phyloP scores from a whole-genome alignment of 2,329 filamentous ascomycete species.

The Aspergillus novofumigatus region DNA sequence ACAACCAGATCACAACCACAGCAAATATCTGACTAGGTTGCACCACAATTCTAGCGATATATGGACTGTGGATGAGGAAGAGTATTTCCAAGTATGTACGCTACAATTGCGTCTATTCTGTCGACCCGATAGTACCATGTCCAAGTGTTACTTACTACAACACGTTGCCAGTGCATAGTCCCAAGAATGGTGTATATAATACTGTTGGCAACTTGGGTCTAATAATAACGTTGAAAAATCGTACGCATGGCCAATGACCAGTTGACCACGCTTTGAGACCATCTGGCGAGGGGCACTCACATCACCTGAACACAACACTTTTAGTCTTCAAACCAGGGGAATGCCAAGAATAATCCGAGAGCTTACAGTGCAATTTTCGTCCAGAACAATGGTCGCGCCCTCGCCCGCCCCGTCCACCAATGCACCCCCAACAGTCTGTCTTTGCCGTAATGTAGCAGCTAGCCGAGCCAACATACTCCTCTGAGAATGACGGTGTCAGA shows the following conservation, averaged over 20 bases:
- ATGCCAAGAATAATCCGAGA: not conserved
- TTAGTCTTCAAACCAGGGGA: not conserved
- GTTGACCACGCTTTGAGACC: not conserved
- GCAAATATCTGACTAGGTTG: no score
- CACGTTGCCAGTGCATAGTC: not conserved
- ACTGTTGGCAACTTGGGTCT: not conserved
- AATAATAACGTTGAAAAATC: not conserved
- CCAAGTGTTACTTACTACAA: not conserved
- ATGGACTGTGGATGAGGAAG: not conserved
- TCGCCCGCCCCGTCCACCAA: constrained; percentile 26
- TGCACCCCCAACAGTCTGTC: constrained; percentile 27
- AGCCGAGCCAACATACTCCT: constrained; percentile 46
- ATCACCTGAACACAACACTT: constrained; percentile 23
- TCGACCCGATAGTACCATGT: not conserved
- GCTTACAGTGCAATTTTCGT: constrained; percentile 45
- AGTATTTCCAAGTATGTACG: no score
- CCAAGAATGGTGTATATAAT: not conserved
- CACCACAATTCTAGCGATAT: not conserved
- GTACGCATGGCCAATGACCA: not conserved
- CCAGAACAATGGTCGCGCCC: constrained; percentile 34
- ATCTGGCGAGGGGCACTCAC: constrained; percentile 15
- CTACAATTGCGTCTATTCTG: not conserved
- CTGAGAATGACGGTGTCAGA: constrained; percentile 25
- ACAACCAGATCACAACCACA: no score
- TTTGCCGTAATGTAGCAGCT: constrained; percentile 39